phyloP scores from a whole-genome alignment of 2,329 filamentous ascomycete species.

The Monosporascus cannonballus region DNA sequence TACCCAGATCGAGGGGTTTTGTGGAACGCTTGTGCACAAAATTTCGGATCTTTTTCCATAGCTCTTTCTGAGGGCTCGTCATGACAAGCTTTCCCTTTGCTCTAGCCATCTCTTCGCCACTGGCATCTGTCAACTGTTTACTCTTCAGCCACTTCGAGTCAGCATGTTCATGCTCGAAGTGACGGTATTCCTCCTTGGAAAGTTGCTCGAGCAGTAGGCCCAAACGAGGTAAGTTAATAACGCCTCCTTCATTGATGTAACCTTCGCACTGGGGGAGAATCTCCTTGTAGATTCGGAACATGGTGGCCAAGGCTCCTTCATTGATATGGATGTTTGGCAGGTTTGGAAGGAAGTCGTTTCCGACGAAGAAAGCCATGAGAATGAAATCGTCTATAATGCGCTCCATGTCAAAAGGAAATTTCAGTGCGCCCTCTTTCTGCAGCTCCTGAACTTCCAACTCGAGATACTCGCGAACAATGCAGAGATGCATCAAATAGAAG shows the following conservation, averaged over 20 bases:
- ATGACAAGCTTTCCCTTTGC: conserved; percentile 62
- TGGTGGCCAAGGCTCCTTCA: conserved; percentile 90
- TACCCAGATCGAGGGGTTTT: conserved; percentile 66
- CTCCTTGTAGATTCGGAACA: conserved; percentile 95
- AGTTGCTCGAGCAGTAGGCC: conserved; percentile 75
- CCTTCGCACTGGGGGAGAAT: conserved; percentile 81
- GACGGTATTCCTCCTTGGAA: conserved; percentile 81
- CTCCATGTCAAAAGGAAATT: conserved; percentile 87
- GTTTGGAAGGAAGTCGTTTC: conserved; percentile 98
- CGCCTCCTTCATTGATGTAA: conserved; percentile 93
- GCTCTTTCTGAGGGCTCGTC: conserved; percentile 70
- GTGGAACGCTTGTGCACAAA: conserved; percentile 67
- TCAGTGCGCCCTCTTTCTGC: conserved; percentile 63
- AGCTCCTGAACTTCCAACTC: conserved; percentile 96
- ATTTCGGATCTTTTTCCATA: conserved; percentile 77
- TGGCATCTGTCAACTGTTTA: conserved; percentile 68
- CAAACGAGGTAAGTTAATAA: conserved; percentile 81
- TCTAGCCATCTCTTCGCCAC: conserved; percentile 55
- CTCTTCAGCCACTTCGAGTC: conserved; percentile 90
- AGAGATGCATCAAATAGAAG: conserved; percentile 95
- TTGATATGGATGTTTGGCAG: conserved; percentile 96
- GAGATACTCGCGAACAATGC: conserved; percentile 94
- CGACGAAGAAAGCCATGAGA: conserved; percentile 98
- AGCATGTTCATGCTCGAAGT: conserved; percentile 84
- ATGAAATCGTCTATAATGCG: conserved; percentile 98